Percentiles rank a stretch among this genome's conserved stretches.
These are phyloP conservation scores for Bruguiera hainesii DNA, from an alignment of 441 rosid genomes.

Conservation along the genomic window DNA sequence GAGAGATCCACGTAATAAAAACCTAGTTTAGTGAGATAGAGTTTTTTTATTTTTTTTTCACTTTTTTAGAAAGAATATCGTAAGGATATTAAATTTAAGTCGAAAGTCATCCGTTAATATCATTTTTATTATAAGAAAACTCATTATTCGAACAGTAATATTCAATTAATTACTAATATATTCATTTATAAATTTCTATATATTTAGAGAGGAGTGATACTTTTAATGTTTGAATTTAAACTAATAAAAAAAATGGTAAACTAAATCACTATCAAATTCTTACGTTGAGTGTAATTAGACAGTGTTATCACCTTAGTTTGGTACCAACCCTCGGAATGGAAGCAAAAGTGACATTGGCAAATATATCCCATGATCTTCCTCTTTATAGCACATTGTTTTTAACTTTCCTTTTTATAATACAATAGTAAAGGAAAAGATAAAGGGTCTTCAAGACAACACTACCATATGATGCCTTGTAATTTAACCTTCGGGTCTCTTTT, in stretches of 20 bases:
- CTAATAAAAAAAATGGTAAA: no score
- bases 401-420: background rate
- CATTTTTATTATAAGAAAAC: no score
- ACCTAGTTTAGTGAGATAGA: slow-evolving; percentile 11
- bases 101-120: no score
- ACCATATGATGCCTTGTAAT: slow-evolving; percentile 12
- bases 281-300: background rate
- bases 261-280: no score
- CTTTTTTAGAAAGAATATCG: no score
- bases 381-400: background rate
- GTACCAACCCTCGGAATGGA: slow-evolving; percentile 23
- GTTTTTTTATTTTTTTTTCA: no score
- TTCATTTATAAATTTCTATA: no score
- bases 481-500: slow-evolving; percentile 8
- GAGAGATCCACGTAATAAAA: background rate
- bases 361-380: slow-evolving; percentile 27
- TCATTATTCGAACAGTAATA: no score
- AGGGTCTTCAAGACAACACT: slow-evolving; percentile 21
- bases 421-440: background rate
- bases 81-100: no score
- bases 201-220: no score
- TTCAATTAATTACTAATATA: no score
- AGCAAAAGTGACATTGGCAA: slow-evolving; percentile 30
- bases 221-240: no score
- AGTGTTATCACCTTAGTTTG: slow-evolving; percentile 27